These are phyloP conservation scores for Candida nonsorbophila DNA, from an alignment of 805 yeast genomes.

Conservation along the genomic window DNA sequence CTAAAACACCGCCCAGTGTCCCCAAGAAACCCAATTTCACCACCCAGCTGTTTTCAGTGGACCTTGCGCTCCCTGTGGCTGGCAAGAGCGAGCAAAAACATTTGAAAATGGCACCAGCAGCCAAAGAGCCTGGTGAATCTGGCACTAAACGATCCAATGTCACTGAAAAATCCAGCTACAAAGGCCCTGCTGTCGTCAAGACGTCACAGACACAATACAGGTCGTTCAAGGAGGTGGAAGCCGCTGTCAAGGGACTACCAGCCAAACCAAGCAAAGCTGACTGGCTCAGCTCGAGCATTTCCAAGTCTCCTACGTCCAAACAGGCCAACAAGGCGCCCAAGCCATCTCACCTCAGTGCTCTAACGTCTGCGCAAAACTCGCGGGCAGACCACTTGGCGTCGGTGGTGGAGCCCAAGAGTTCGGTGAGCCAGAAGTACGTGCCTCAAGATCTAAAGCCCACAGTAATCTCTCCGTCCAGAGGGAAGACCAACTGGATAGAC, in stretches of 20 bases:
- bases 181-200: too few species aligned
- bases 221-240: conserved; percentile 18
- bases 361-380: conserved; percentile 8
- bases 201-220: conserved; percentile 5
- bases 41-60: too few species aligned
- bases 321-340: conserved; percentile 5
- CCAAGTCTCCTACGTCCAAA: conserved; percentile 1
- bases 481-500: conserved; percentile 6
- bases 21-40: too few species aligned
- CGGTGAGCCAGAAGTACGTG: neutral
- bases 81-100: too few species aligned
- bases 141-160: too few species aligned
- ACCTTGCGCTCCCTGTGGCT: too few species aligned
- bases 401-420: neutral
- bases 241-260: conserved; percentile 9
- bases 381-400: too few species aligned
- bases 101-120: too few species aligned
- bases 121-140: too few species aligned
- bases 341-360: conserved; percentile 8
- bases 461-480: too few species aligned
- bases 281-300: conserved; percentile 6
- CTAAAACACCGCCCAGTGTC: too few species aligned
- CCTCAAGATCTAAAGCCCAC: neutral
- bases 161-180: too few species aligned
- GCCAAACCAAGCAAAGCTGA: conserved; percentile 10